Percentiles rank a stretch among this genome's conserved stretches.
Evolutionary conservation across 148 eudicot genomes (phyloP).

Genomic region (Heliamphora exappendiculata): DNA sequence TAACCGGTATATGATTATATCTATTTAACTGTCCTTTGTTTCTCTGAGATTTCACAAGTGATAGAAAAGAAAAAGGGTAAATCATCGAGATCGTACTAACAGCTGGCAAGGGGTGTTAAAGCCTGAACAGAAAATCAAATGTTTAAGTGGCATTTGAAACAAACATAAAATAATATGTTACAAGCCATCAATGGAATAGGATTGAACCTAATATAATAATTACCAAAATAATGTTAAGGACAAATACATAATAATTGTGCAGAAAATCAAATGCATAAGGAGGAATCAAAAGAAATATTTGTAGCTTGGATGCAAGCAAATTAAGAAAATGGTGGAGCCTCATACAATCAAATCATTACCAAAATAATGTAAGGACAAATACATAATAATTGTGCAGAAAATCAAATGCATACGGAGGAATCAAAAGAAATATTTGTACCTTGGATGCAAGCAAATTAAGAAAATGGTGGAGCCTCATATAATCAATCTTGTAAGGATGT

Average conservation of each 20-base stretch:
- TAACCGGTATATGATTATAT: not conserved
- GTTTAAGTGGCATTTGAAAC: not conserved
- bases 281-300: not conserved
- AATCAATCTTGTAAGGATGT: not conserved
- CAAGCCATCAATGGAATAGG: not conserved
- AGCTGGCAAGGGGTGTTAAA: not conserved
- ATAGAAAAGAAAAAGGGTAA: not conserved
- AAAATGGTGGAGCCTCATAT: not conserved
- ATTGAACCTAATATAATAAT: not conserved
- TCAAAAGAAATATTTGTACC: not conserved
- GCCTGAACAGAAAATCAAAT: not conserved
- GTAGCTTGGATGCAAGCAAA: not conserved
- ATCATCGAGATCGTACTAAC: not conserved
- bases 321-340: not conserved
- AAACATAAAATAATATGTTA: not conserved
- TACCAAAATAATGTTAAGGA: not conserved
- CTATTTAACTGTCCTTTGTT: not conserved
- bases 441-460: not conserved
- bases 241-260: not conserved
- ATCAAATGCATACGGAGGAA: not conserved
- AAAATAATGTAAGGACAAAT: not conserved
- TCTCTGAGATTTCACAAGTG: not conserved
- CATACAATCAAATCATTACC: not conserved
- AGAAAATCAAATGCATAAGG: not conserved
- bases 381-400: not conserved